Base-by-base conservation (phyloP, 1,284 basidiomycete species). In the Exobasidium cylindrosporum region DNA sequence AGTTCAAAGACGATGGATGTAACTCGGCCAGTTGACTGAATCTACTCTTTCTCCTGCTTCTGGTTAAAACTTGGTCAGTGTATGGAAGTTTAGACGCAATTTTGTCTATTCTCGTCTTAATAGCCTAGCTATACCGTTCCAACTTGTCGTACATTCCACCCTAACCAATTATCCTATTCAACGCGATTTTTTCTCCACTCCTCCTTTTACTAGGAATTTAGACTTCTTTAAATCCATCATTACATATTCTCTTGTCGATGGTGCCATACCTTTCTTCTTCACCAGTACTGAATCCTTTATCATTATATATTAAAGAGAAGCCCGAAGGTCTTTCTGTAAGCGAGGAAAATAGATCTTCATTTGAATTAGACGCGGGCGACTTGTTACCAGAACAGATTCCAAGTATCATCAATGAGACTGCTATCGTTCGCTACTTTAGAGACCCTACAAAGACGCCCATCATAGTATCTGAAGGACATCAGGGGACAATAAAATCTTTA, bases 321-420 rank as follows among this genome's bases (percentile, higher is more conserved):
- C 46, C 61, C 47, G 14, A 50, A 24, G 47, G 21, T 21, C 17
- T 26, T 4, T 3, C 26, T 14, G 47, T 3, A 28, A 50, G 26
- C 21, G 4, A 54, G 63, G 17, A 62, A 62, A 24, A 50, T 29
- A 40, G 35, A 17, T 40, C 35, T 7, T 40, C 35, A 7, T 40
- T 40, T 40, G 35, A 7, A 60, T 50, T 23, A 60, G 55, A 54
- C 7, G 52, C 29, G 13, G 14, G 65, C 35, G 31, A 49, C 57
- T 40, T 76, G 26, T 81, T 88, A 23, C 87, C 88, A 1, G 77
- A 81, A 29, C 88, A 89, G 74, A 81, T 83, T 30, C 84, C 82
- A 61, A 86, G 86, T 4, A 79, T 86, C 54, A 68, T 70, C 21
- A 59, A 72, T 13, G 54, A 57, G n/a, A 61, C 60, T 0, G 62